Evolutionary conservation across 1,284 basidiomycete genomes (phyloP), one percentile per base, ranked within the genome.

Genomic region (Gomphus bonarii): DNA sequence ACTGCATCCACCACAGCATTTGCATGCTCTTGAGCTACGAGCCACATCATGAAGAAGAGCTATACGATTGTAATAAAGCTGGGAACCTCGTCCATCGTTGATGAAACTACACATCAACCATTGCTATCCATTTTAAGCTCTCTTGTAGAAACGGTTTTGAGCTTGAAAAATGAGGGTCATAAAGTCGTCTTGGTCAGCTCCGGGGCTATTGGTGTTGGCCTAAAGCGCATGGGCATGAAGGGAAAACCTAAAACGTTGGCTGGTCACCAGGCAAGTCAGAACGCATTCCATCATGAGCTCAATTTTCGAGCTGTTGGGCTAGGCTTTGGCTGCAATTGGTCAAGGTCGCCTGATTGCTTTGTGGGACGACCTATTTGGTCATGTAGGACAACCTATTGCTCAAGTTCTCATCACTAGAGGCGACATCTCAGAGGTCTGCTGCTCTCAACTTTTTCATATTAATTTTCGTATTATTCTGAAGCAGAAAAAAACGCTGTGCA

Each of bases 251-350:
- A 95, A 65, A 84, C 80, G 56, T 72, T 99, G 14, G 85, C 89
- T 3, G 91, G 91, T 57, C 95, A 95, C 70, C 95, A 98, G 78
- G 91, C 85, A 58, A 58, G 70, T 62, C 30, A 43, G 43, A 57
- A 50, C 66, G 61, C 9, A 38, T 38, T 22, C 50, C 33, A 35
- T 51, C 42, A 16, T 20, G 44, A 12, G 31, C 51, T 20, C 53
- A 42, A 5, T 31, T 22, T 35, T 35, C 52, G 50, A 44, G 12
- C 42, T 52, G 14, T 28, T 58, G 3, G 50, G 43, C 40, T 61
- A 94, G 89, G 95, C 95, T 7, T 75, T 99, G 43, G 95, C 95
- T 31, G 95, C 95, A 0, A 92, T 99, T 53, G 95, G 97, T 1
- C 97, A 99, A 74, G 91, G 95, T 8, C 77, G 95, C 58, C 79